These are phyloP conservation scores for Malus sylvestris DNA, from an alignment of 306 rosid genomes.

Conservation along the genomic window DNA sequence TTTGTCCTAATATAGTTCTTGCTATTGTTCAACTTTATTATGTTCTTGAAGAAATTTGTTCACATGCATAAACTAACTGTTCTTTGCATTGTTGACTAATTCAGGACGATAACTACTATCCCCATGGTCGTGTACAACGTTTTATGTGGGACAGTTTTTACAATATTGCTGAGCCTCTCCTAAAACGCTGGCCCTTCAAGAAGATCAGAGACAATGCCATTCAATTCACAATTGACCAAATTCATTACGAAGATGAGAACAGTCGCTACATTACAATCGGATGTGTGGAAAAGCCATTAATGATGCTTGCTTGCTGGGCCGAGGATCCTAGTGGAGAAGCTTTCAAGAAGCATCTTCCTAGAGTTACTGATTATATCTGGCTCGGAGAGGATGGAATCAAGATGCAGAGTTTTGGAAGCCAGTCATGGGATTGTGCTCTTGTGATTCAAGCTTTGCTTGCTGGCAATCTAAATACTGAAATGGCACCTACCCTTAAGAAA, in stretches of 20 bases:
- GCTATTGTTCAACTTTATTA: background rate
- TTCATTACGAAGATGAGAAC: constrained; percentile 32
- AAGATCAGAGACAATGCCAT: constrained; percentile 27
- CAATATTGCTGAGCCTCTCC: constrained; percentile 22
- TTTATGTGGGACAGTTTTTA: constrained; percentile 26
- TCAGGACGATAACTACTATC: constrained; percentile 31
- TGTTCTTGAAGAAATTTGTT: background rate
- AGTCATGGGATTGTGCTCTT: constrained; percentile 34
- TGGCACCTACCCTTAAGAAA: constrained; percentile 12
- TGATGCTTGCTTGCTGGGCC: constrained; percentile 34
- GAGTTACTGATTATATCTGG: constrained; percentile 33
- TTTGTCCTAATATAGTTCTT: background rate
- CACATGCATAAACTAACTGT: background rate
- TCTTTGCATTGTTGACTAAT: background rate
- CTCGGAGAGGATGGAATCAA: constrained; percentile 40
- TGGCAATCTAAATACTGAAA: constrained; percentile 19
- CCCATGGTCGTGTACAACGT: constrained; percentile 21
- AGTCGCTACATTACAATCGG: constrained; percentile 40
- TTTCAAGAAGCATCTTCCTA: constrained; percentile 39
- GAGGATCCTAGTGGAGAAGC: constrained; percentile 39
- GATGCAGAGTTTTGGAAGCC: constrained; percentile 36
- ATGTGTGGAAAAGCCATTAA: constrained; percentile 33
- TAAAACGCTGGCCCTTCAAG: constrained; percentile 21
- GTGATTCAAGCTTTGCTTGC: constrained; percentile 32
- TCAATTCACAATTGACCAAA: constrained; percentile 9